Percentiles rank a stretch among this genome's conserved stretches.
phyloP scores from a whole-genome alignment of 495 filamentous ascomycete species.

The Friedmanniomyces simplex region DNA sequence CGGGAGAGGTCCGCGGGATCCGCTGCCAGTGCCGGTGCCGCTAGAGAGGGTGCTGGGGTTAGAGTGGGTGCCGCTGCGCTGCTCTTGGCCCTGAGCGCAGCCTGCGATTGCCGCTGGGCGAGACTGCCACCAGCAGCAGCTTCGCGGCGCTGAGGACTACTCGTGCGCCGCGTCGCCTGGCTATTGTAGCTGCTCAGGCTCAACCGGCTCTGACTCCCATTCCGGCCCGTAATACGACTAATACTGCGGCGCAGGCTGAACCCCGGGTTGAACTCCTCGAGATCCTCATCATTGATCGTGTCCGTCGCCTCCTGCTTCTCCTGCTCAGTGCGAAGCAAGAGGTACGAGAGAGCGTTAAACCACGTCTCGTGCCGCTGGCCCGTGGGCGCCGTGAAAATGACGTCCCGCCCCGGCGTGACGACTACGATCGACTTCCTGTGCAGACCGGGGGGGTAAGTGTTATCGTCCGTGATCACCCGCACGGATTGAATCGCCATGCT shows the following conservation, averaged over 20 bases:
- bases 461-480: constrained; percentile 88
- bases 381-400: constrained; percentile 91
- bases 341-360: constrained; percentile 95
- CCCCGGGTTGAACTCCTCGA: constrained; percentile 80
- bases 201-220: constrained; percentile 38
- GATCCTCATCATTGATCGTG: constrained; percentile 62
- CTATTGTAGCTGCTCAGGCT: constrained; percentile 81
- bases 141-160: constrained; percentile 38
- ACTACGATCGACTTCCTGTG: constrained; percentile 89
- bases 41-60: neutral
- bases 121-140: constrained; percentile 1
- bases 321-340: constrained; percentile 62
- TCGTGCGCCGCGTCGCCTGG: constrained; percentile 50
- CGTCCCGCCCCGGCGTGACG: constrained; percentile 72
- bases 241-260: constrained; percentile 36
- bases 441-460: constrained; percentile 86
- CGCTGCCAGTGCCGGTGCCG: neutral
- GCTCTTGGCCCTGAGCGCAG: constrained; percentile 22
- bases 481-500: constrained; percentile 91
- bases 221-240: constrained; percentile 40
- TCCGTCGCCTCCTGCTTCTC: constrained; percentile 38
- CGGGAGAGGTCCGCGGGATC: neutral
- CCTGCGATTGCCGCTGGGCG: constrained; percentile 37
- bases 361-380: constrained; percentile 93
- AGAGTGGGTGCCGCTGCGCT: neutral